Evolutionary conservation across 2,329 filamentous ascomycete species (phyloP), one percentile per base, ranked within the genome.

Genomic region (Fusarium globosum): DNA sequence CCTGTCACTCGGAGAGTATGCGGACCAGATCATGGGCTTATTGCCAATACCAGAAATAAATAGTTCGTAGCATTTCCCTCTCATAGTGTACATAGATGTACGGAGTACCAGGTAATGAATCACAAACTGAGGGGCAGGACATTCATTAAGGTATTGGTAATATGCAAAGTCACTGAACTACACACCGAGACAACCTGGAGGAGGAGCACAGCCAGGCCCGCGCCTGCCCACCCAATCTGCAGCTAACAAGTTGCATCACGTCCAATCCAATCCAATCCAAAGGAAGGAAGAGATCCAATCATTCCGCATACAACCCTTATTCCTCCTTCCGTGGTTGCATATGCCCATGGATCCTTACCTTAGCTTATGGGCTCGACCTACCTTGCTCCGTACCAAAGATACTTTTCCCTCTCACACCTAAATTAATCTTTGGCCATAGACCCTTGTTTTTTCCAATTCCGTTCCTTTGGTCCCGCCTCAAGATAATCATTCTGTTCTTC

Each of bases 181-280:
- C 41, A 38, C 30, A 36, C 42, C 45, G n/a, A 69, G 61, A 57
- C 49, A 38, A 59, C 45, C 26, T 48, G 20, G 48, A n/a, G 23
- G 16, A 48, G 67, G 46, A 65, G 61, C 61, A 61, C 35, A 68
- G 74, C 75, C 72, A 73, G 69, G 63, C 61, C 52, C 55, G 64
- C 67, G 67, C 64, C 71, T 73, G 57, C 53, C 46, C 58, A 59
- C 64, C 61, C 71, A 66, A 46, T 73, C 65, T 72, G 62, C 68
- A 69, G 63, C 45, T 39, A 69, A 65, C 65, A 69, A 69, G 67
- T 69, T 52, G 41, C 66, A 70, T 60, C 59, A 63, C 49, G 39
- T 45, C 65, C 66, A 63, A 69, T 69, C 45, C 46, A 61, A 39
- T 48, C 16, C 46, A 61, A 41, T 48, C 16, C 48, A 57, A 65